These are phyloP conservation scores for Candida wancherniae DNA, from an alignment of 805 yeast species.

Conservation along the genomic window DNA sequence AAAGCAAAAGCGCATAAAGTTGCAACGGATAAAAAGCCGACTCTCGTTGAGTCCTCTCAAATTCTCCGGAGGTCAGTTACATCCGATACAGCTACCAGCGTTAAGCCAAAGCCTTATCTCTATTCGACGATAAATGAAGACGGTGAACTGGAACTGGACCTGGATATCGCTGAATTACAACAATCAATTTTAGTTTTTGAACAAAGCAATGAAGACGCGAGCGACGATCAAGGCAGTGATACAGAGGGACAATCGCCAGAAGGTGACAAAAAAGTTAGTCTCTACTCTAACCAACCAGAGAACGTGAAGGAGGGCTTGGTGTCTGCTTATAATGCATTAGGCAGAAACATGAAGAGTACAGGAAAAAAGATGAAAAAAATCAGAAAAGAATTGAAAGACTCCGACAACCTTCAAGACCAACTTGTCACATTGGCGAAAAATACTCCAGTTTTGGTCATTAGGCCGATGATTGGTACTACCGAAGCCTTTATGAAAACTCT, in stretches of 20 bases:
- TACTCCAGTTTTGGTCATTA: slow-evolving; percentile 71
- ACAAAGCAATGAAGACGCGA: slow-evolving; percentile 18
- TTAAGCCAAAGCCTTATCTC: slow-evolving; percentile 25
- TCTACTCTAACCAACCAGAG: slow-evolving; percentile 81
- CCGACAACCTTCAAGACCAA: slow-evolving; percentile 63
- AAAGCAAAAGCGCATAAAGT: slow-evolving; percentile 2
- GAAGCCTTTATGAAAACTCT: slow-evolving; percentile 81
- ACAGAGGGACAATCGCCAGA: too few relatives aligned
- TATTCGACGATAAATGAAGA: slow-evolving; percentile 29
- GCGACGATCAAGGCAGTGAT: slow-evolving; percentile 19
- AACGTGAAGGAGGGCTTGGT: slow-evolving; percentile 66
- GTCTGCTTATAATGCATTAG: slow-evolving; percentile 71
- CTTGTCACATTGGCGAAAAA: slow-evolving; percentile 64
- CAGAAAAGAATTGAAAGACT: slow-evolving; percentile 56
- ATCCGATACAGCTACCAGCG: slow-evolving; percentile 18
- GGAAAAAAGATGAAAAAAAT: slow-evolving; percentile 57
- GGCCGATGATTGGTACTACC: slow-evolving; percentile 90
- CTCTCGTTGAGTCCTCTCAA: slow-evolving; percentile 25
- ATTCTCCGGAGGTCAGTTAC: slow-evolving; percentile 20
- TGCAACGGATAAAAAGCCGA: slow-evolving; percentile 5
- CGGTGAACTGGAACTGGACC: slow-evolving; percentile 20
- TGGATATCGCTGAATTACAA: slow-evolving; percentile 10
- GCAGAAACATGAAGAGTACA: slow-evolving; percentile 62
- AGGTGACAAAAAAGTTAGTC: slow-evolving; percentile 54
- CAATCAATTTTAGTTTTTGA: slow-evolving; percentile 24